Conservation (phyloP, 2,329 filamentous ascomycete species). For the Sordariomycetes sp. region DNA sequence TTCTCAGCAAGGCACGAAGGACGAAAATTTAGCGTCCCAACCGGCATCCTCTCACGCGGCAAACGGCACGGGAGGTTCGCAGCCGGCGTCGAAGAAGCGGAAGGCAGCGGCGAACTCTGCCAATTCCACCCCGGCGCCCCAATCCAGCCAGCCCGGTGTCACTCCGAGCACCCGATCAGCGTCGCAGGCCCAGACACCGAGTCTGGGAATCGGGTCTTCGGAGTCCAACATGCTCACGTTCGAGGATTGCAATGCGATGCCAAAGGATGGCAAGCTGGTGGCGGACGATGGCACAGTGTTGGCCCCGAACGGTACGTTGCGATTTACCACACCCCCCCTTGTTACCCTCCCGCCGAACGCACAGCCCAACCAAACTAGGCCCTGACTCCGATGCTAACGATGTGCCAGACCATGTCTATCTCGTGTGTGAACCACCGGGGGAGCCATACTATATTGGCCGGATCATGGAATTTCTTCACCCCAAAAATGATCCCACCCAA, state of each 20-base stretch:
- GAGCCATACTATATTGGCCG: conserved; percentile 96
- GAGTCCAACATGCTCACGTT: conserved; percentile 87
- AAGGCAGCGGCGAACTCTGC: conserved; percentile 47
- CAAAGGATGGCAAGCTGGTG: conserved; percentile 65
- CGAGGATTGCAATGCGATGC: conserved; percentile 51
- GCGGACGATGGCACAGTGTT: conserved; percentile 85
- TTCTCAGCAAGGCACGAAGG: conserved; percentile 1
- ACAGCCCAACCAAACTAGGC: neutral
- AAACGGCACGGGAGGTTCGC: neutral
- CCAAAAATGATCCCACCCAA: conserved; percentile 56
- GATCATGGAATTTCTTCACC: conserved; percentile 95
- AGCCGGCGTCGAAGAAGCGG: conserved; percentile 56
- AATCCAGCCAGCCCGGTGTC: conserved; percentile 2
- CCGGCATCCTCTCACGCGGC: neutral
- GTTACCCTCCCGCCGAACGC: neutral
- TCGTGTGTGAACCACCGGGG: conserved; percentile 92
- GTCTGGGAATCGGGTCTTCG: conserved; percentile 14
- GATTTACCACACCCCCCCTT: conserved; percentile 1
- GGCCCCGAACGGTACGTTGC: conserved; percentile 65
- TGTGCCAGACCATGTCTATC: conserved; percentile 63
- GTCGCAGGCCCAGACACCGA: conserved; percentile 1
- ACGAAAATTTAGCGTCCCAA: conserved; percentile 1
- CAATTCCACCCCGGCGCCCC: conserved; percentile 11
- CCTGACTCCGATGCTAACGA: neutral
- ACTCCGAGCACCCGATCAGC: conserved; percentile 1